These are phyloP conservation scores for Kernera saxatilis DNA, from an alignment of 345 rosid genomes.

Conservation along the genomic window DNA sequence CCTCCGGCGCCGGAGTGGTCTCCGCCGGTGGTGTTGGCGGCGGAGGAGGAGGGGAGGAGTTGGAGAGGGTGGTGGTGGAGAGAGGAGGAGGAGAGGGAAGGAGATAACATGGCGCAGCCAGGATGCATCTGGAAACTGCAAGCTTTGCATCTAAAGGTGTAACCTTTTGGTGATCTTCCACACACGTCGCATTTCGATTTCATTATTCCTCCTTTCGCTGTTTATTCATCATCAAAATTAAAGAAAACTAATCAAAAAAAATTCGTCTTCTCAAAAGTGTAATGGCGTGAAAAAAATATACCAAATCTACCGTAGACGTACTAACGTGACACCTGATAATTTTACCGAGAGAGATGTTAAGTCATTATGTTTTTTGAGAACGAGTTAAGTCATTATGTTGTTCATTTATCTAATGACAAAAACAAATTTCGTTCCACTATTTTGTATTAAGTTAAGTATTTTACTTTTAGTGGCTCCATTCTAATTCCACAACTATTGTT, in stretches of 20 bases:
- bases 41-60: conserved; percentile 32
- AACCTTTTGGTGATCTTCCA: conserved; percentile 59
- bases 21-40: neutral
- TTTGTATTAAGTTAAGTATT: neutral
- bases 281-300: no score
- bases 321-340: no score
- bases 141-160: conserved; percentile 56
- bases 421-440: neutral
- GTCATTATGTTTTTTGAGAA: no score
- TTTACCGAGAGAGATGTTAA: neutral
- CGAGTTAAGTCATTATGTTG: neutral
- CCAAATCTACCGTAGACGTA: no score
- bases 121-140: conserved; percentile 87
- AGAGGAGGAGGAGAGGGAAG: conserved; percentile 38
- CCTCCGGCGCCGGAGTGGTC: conserved; percentile 18
- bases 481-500: neutral
- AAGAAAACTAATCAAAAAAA: neutral
- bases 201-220: conserved; percentile 58
- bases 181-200: conserved; percentile 74
- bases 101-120: conserved; percentile 66
- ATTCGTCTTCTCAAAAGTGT: neutral
- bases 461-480: neutral
- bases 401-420: neutral
- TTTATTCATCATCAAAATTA: neutral
- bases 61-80: conserved; percentile 61